Percentiles rank a stretch among this genome's conserved stretches.
Conservation (phyloP, 2,329 filamentous ascomycete species). For the Penicillium nordicum region DNA sequence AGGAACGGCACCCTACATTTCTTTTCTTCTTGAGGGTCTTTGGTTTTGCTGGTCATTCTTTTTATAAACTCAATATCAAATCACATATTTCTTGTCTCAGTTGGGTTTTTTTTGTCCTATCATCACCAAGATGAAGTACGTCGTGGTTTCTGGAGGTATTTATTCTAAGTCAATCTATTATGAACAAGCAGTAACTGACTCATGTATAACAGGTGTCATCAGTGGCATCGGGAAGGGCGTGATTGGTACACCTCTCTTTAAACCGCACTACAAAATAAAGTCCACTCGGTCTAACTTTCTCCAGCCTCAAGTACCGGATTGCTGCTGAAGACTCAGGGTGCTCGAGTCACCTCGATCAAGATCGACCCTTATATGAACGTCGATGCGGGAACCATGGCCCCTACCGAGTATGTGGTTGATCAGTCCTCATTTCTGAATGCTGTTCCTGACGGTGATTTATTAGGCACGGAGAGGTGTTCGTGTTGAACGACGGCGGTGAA, state of each 20-base stretch:
- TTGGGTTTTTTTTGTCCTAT: not conserved
- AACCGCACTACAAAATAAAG: not conserved
- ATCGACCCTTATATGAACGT: conserved; percentile 69
- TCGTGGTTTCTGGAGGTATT: conserved; percentile 71
- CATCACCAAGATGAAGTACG: conserved; percentile 67
- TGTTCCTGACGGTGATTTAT: not conserved
- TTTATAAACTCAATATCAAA: conserved; percentile 1
- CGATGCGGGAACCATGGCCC: conserved; percentile 65
- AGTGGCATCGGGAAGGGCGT: conserved; percentile 58
- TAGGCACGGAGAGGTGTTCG: conserved; percentile 84
- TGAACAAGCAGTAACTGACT: not conserved
- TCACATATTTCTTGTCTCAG: not conserved
- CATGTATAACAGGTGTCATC: conserved; percentile 38
- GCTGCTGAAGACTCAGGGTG: conserved; percentile 28
- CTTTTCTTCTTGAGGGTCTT: conserved; percentile 6
- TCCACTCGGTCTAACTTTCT: conserved; percentile 4
- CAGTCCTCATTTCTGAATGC: not conserved
- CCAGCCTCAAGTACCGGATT: conserved; percentile 43
- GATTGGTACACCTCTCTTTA: conserved; percentile 45
- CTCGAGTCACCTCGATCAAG: conserved; percentile 29
- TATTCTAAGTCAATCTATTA: not conserved
- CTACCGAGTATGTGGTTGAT: conserved; percentile 15
- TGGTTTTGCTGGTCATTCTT: not conserved
- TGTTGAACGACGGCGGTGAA: conserved; percentile 77
- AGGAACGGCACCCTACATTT: conserved; percentile 21